phyloP scores from a whole-genome alignment of 768 basidiomycete genomes.

The Tylopilus sp. region DNA sequence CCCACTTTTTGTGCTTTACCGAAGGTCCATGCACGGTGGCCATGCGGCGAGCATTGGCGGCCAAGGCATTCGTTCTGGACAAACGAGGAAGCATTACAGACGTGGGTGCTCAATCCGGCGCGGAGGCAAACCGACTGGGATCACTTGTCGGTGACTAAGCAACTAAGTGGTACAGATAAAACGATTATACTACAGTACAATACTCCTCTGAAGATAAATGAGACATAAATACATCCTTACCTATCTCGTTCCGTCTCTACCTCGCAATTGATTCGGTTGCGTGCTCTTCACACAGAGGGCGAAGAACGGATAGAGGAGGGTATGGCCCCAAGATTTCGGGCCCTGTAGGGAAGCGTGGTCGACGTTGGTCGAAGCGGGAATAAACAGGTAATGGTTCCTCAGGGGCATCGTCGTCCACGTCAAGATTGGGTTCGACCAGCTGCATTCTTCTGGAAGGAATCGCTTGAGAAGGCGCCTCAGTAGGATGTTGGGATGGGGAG shows the following conservation, averaged over 20 bases:
- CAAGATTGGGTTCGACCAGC: not conserved
- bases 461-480: slow-evolving; percentile 15
- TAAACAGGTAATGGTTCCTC: slow-evolving; percentile 24
- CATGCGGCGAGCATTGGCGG: slow-evolving; percentile 37
- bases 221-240: slow-evolving; percentile 2
- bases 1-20: slow-evolving; percentile 43
- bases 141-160: slow-evolving; percentile 17
- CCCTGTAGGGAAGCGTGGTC: slow-evolving; percentile 15
- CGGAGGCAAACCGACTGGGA: not conserved
- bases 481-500: slow-evolving; percentile 13
- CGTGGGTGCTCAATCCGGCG: not conserved
- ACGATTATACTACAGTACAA: not conserved
- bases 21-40: slow-evolving; percentile 43
- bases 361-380: slow-evolving; percentile 26
- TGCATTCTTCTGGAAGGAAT: not conserved
- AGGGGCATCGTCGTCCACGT: not conserved
- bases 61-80: slow-evolving; percentile 14
- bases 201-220: slow-evolving; percentile 2
- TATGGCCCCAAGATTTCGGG: slow-evolving; percentile 27
- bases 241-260: too few species aligned
- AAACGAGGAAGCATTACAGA: slow-evolving; percentile 30
- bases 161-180: not conserved
- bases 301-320: slow-evolving; percentile 18
- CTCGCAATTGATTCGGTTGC: not conserved
- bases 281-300: not conserved